Percentiles rank a stretch among this genome's conserved stretches.
These are phyloP conservation scores for Cantharellus anzutake DNA, from an alignment of 768 basidiomycete species.

Conservation along the genomic window DNA sequence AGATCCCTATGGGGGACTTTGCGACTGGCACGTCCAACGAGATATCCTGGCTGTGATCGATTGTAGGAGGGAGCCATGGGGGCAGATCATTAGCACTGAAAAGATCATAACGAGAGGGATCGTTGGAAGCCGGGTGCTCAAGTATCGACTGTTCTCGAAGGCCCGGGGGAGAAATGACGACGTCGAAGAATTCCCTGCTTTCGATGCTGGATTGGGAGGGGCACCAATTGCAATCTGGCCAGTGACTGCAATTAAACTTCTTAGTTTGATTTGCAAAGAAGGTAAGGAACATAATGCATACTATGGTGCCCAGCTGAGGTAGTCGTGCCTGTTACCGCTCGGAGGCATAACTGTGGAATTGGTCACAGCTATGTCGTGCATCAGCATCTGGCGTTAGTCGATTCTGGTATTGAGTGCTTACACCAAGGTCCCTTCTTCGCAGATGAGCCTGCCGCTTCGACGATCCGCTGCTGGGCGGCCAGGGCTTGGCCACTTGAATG, in stretches of 20 bases:
- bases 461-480: constrained; percentile 5
- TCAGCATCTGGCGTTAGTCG: background rate
- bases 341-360: constrained; percentile 20
- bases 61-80: no score
- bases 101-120: no score
- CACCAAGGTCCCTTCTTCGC: constrained; percentile 8
- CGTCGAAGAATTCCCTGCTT: background rate
- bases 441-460: constrained; percentile 5
- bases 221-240: constrained; percentile 39
- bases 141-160: no score
- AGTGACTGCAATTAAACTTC: constrained; percentile 21
- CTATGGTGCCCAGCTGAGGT: constrained; percentile 58
- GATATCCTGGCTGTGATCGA: no score
- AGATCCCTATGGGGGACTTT: no score
- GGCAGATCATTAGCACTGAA: no score
- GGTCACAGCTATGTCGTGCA: constrained; percentile 18
- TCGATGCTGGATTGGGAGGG: constrained; percentile 7
- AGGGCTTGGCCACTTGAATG: background rate
- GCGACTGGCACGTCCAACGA: no score
- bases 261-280: background rate
- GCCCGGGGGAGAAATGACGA: no score
- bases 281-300: constrained; percentile 16
- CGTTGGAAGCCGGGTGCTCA: no score
- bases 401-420: background rate
- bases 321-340: constrained; percentile 34